These are phyloP conservation scores for Termitomyces sp. DNA, from an alignment of 768 basidiomycete species.

Conservation along the genomic window DNA sequence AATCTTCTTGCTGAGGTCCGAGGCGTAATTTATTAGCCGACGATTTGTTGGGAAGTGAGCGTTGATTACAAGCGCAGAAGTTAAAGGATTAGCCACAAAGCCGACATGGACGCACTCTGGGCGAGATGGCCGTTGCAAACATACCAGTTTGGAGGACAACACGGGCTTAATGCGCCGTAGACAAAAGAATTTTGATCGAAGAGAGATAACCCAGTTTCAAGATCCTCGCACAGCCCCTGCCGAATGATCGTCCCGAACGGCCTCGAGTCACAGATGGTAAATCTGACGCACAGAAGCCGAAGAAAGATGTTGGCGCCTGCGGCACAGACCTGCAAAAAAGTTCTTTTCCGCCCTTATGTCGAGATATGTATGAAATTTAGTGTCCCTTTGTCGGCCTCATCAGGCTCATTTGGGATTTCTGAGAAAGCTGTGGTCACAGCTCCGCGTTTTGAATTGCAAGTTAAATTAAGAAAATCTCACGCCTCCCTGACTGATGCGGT, in stretches of 20 bases:
- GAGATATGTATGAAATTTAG: background rate
- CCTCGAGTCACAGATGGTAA: background rate
- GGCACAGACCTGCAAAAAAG: background rate
- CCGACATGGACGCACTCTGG: too few species aligned
- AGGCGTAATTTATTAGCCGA: too few species aligned
- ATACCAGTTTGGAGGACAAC: too few species aligned
- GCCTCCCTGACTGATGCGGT: conserved; percentile 12
- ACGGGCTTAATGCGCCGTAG: too few species aligned
- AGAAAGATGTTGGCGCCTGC: background rate
- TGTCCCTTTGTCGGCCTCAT: background rate
- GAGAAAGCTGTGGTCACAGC: background rate
- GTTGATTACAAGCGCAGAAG: background rate
- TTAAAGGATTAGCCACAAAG: too few species aligned
- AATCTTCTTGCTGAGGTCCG: conserved; percentile 1
- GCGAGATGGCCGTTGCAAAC: too few species aligned
- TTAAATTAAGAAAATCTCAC: background rate
- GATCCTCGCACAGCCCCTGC: background rate
- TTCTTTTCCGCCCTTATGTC: background rate
- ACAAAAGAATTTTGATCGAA: background rate
- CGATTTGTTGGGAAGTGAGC: background rate
- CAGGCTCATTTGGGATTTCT: background rate
- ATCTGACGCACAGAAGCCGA: background rate
- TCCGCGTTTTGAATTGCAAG: too few species aligned
- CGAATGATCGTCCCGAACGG: background rate
- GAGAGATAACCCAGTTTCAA: background rate